Percentiles rank a stretch among this genome's conserved stretches.
phyloP scores from a whole-genome alignment of 2,329 filamentous ascomycete genomes.

The Lecanoromycetidae sp. region DNA sequence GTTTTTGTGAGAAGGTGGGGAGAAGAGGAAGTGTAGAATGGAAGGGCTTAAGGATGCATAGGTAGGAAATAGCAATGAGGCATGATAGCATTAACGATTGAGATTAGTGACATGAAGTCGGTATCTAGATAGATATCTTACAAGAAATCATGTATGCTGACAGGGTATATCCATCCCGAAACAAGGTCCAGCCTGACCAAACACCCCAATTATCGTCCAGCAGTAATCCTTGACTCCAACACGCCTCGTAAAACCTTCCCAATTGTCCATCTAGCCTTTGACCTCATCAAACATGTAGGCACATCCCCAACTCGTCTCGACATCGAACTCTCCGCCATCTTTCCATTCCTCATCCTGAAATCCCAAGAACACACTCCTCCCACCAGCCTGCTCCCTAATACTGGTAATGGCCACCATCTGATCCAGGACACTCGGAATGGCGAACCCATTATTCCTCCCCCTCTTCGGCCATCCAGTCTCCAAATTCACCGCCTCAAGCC shows the following conservation, averaged over 20 bases:
- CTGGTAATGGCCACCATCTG: constrained; percentile 61
- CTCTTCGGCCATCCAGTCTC: constrained; percentile 80
- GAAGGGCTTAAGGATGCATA: too few relatives aligned
- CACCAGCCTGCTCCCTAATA: constrained; percentile 55
- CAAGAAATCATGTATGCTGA: too few relatives aligned
- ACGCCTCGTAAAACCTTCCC: not conserved
- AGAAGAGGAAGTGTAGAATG: too few relatives aligned
- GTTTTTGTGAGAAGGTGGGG: too few relatives aligned
- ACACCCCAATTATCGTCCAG: too few relatives aligned
- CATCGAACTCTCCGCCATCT: constrained; percentile 8
- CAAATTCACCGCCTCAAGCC: constrained; percentile 64
- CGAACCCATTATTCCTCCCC: constrained; percentile 59
- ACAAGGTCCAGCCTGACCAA: too few relatives aligned
- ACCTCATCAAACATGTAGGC: constrained; percentile 1
- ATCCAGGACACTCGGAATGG: constrained; percentile 53
- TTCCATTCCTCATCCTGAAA: constrained; percentile 10
- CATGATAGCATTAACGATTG: too few relatives aligned
- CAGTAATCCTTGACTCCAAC: not conserved
- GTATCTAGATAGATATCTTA: too few relatives aligned
- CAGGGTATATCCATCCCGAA: too few relatives aligned
- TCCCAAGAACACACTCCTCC: constrained; percentile 20
- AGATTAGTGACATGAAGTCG: too few relatives aligned
- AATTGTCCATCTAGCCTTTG: not conserved
- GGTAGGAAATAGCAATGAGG: too few relatives aligned
- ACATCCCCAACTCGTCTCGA: constrained; percentile 10